Conservation (phyloP, 371 early-diverging fungal species). For the Haplosporangium sp. region DNA sequence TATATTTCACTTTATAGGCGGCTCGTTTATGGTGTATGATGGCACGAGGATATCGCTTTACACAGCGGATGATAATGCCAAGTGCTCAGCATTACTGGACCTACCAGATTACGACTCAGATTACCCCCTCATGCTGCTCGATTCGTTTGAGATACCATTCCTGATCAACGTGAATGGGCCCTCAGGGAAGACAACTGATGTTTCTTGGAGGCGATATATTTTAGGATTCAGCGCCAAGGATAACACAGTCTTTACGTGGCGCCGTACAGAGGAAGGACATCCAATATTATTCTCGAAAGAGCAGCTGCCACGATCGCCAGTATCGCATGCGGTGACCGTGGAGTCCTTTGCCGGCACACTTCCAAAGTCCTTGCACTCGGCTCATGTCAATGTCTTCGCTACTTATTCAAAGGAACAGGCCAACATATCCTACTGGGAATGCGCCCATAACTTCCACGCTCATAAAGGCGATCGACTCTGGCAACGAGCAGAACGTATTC, state of each 20-base stretch:
- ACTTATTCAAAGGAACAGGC: slow-evolving; percentile 40
- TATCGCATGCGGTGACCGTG: slow-evolving; percentile 36
- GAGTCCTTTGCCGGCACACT: slow-evolving; percentile 52
- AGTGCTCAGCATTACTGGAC: slow-evolving; percentile 32
- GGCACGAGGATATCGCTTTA: slow-evolving; percentile 41
- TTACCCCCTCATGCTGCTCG: slow-evolving; percentile 38
- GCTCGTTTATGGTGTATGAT: slow-evolving; percentile 54
- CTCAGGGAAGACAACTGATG: slow-evolving; percentile 48
- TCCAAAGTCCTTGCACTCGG: slow-evolving; percentile 51
- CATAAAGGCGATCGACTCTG: slow-evolving; percentile 30
- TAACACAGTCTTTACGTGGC: slow-evolving; percentile 50
- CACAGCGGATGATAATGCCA: slow-evolving; percentile 25
- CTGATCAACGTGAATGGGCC: slow-evolving; percentile 31
- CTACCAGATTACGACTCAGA: slow-evolving; percentile 49
- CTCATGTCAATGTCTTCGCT: slow-evolving; percentile 48
- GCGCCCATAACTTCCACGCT: slow-evolving; percentile 37
- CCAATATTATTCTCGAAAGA: slow-evolving; percentile 49
- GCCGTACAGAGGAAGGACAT: slow-evolving; percentile 27
- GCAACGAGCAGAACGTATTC: slow-evolving; percentile 39
- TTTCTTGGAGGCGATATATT: slow-evolving; percentile 49
- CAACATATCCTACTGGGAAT: slow-evolving; percentile 54
- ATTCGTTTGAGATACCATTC: slow-evolving; percentile 53
- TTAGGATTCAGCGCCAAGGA: slow-evolving; percentile 48
- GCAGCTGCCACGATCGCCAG: slow-evolving; percentile 27
- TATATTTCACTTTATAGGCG: slow-evolving; percentile 17